phyloP scores from a whole-genome alignment of 345 rosid species.

The Sapria himalayana region DNA sequence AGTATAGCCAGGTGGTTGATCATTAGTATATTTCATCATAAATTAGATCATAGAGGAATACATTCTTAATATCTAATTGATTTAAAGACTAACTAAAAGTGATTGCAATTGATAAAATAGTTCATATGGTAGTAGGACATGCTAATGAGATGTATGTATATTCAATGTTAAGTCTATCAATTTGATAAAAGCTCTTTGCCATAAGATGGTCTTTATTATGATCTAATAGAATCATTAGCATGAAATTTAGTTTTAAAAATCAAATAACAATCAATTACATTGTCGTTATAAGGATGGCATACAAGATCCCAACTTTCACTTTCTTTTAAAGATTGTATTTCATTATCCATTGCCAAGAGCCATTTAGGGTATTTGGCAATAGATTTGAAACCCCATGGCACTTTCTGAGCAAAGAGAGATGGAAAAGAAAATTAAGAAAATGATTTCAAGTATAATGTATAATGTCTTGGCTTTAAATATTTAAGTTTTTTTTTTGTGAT shows the following conservation, averaged over 20 bases:
- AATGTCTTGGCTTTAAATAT: not conserved
- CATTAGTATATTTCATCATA: not conserved
- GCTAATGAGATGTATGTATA: not conserved
- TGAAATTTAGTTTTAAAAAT: not conserved
- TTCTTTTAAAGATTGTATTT: no score
- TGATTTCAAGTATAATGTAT: not conserved
- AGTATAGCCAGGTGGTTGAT: not conserved
- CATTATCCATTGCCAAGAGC: no score
- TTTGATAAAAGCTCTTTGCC: conserved; percentile 1
- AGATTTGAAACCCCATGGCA: not conserved
- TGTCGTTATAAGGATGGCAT: not conserved
- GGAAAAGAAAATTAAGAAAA: not conserved
- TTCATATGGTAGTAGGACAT: not conserved
- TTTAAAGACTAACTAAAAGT: not conserved
- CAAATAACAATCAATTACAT: no score
- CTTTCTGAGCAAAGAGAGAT: not conserved
- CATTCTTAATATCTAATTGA: no score
- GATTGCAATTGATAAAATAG: not conserved
- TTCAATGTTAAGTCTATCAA: not conserved
- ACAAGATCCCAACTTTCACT: not conserved
- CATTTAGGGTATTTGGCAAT: no score
- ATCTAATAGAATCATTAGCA: not conserved
- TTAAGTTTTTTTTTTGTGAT: not conserved
- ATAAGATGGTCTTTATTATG: not conserved
- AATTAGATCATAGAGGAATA: no score